These are phyloP conservation scores for Saussurea involucrata DNA, from an alignment of 129 eudicot species.

Conservation along the genomic window DNA sequence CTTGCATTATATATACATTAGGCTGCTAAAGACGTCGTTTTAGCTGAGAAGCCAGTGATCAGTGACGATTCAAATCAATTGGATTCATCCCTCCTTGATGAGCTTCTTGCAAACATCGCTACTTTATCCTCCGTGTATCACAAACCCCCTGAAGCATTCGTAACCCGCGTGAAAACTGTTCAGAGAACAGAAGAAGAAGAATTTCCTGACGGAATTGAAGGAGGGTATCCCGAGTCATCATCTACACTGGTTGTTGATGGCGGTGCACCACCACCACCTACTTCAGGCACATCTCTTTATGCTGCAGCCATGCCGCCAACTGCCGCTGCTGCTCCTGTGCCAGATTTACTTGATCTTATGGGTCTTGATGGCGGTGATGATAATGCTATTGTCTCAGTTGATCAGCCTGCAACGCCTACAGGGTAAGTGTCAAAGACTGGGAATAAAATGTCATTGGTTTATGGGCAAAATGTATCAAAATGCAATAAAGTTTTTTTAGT, in stretches of 20 bases:
- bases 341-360: conserved; percentile 92
- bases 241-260: conserved; percentile 50
- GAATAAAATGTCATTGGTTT: conserved; percentile 12
- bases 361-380: conserved; percentile 49
- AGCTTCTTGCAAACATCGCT: conserved; percentile 96
- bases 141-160: conserved; percentile 94
- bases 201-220: conserved; percentile 73
- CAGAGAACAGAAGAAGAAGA: conserved; percentile 93
- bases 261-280: conserved; percentile 57
- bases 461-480: not conserved
- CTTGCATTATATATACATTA: conserved; percentile 20
- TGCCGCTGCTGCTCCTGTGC: conserved; percentile 65
- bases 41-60: conserved; percentile 98
- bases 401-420: conserved; percentile 59
- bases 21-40: conserved; percentile 98
- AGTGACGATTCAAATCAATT: conserved; percentile 94
- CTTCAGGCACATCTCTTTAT: conserved; percentile 29
- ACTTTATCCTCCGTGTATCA: conserved; percentile 94
- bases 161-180: conserved; percentile 80
- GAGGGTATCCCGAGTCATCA: conserved; percentile 65
- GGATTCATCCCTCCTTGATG: conserved; percentile 90
- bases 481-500: not conserved
- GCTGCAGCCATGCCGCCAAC: conserved; percentile 46
- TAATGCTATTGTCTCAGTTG: conserved; percentile 66
- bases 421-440: conserved; percentile 51